These are phyloP conservation scores for Exophiala phaeomuriformis DNA, from an alignment of 2,329 filamentous ascomycete genomes.

Conservation along the genomic window DNA sequence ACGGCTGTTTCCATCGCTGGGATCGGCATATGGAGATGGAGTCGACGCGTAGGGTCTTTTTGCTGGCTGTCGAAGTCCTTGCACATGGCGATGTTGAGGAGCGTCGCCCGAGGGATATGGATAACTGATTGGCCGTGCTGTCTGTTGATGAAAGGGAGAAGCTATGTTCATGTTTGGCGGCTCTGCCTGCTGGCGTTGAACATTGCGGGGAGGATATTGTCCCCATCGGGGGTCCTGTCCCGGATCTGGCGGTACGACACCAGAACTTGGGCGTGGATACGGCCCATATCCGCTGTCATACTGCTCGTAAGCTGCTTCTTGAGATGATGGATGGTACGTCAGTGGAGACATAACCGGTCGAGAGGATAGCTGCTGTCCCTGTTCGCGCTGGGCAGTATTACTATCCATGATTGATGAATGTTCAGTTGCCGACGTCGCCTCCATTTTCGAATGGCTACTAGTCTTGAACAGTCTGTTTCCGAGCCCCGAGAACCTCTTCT, in stretches of 20 bases:
- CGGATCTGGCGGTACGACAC: no score
- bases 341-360: slow-evolving; percentile 13
- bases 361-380: neutral
- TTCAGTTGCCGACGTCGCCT: neutral
- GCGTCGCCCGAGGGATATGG: neutral
- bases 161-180: neutral
- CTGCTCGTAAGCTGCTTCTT: neutral
- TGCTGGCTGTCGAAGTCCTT: neutral
- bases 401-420: neutral
- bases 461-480: slow-evolving; percentile 16
- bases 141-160: slow-evolving; percentile 9
- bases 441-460: slow-evolving; percentile 6
- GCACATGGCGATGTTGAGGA: slow-evolving; percentile 3
- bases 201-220: neutral
- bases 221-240: neutral
- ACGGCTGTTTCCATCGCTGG: slow-evolving; percentile 4
- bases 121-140: neutral
- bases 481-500: slow-evolving; percentile 23
- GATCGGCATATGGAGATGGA: neutral
- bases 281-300: neutral
- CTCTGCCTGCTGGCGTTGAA: slow-evolving; percentile 4
- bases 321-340: neutral
- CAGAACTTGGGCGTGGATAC: neutral
- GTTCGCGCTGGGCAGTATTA: neutral
- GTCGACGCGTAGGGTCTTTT: slow-evolving; percentile 2